Base-by-base conservation (phyloP, 106 monocot genomes). In the Dendrobium officinale region DNA sequence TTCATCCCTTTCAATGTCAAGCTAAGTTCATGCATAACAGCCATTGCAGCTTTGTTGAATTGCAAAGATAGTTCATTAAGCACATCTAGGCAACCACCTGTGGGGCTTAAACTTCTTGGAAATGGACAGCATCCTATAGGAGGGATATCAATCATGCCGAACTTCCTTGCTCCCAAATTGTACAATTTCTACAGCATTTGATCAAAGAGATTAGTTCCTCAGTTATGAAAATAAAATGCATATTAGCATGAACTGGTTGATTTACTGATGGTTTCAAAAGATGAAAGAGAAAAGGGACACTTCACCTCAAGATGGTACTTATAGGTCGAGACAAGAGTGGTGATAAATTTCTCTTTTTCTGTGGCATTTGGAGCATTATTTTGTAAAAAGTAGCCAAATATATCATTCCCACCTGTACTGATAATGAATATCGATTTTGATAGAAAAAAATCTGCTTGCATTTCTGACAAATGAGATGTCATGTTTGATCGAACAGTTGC, bases 401-500 rank as follows among this genome's bases (percentile, higher is more conserved):
- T 79, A 40, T 90, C 92, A 59, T 90, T 92, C 83, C 66, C 82
- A 3, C 77, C 89, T 0, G 86, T 75, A 75, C 80, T 87, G 49
- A 92, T 77, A 5, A 80, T 22, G 77, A 92, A 92, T n/a, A 92
- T 13, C 26, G 92, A 92, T 48, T 79, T 80, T 22, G 86, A 84
- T 22, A 92, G 80, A n/a, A 74, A 2, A 11, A 0, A 17, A 42
- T 84, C 56, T 7, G 80, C 51, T 24, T 72, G 37, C 10, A 76
- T 51, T 19, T 17, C 41, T 10, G 70, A 73, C 80, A 84, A 68
- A n/a, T 42, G 37, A 15, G 64, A 6, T 4, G 77, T 80, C 11
- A 84, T 70, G n/a, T 82, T 67, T 2, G 90, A 85, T 70, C 42
- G 40, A 42, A 88, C 31, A 31, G 85, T 84, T 42, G 82, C 16